Conservation (phyloP, 805 yeast genomes). For the baker's yeast (Saccharomyces cerevisiae) region DNA sequence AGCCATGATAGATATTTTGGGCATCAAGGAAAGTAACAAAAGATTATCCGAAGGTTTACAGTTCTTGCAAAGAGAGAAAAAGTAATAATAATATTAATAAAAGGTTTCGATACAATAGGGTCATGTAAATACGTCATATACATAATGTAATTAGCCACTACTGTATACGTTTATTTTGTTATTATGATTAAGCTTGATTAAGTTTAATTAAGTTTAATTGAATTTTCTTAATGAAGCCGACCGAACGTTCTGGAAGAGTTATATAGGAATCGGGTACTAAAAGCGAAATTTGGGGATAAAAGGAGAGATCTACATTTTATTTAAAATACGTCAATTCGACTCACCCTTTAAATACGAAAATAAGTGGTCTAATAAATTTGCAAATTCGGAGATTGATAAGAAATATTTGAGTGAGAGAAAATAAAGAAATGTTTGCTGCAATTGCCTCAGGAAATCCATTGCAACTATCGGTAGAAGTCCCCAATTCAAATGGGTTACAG, state of each 20-base stretch:
- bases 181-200: neutral
- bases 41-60: constrained; percentile 20
- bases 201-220: neutral
- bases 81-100: too few relatives aligned
- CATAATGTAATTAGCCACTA: neutral
- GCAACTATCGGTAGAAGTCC: constrained; percentile 30
- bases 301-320: neutral
- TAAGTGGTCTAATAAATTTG: neutral
- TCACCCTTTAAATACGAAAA: neutral
- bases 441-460: constrained; percentile 34
- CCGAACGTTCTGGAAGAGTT: neutral
- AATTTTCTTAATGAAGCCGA: neutral
- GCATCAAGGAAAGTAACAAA: constrained; percentile 31
- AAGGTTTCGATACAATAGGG: neutral
- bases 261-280: neutral
- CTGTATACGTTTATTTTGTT: neutral
- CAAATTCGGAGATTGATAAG: neutral
- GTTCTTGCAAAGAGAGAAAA: neutral
- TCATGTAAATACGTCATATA: neutral
- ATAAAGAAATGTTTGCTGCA: constrained; percentile 30
- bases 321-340: neutral
- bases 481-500: constrained; percentile 32
- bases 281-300: neutral
- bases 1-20: constrained; percentile 46
- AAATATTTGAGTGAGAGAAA: neutral